Evolutionary conservation across 768 basidiomycete genomes (phyloP), one percentile per base, ranked within the genome.

Genomic region (Phlegmacium glaucopus): DNA sequence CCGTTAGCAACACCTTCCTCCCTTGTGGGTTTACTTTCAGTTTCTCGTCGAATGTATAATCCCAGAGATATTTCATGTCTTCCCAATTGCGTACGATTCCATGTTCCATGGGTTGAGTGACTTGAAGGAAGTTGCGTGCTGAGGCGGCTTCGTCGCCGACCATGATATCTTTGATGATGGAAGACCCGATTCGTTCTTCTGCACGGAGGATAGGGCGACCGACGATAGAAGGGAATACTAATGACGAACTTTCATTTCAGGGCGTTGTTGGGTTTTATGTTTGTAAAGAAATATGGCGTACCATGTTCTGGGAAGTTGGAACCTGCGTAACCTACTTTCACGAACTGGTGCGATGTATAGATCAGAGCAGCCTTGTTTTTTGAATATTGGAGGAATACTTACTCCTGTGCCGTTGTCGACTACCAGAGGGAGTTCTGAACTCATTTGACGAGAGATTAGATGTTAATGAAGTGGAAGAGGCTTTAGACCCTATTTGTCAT

Each of bases 31-130:
- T 86, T 53, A 97, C 76, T 61, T 83, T 79, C 56, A 99, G 80
- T 72, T 98, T 98, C 74, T 96, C 93, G 57, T 90, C 74, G 64
- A 99, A 99, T 1, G 96, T 99, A 69, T 97, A 98, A 66, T 99
- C 85, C 96, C 96, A 99, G 13, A 98, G 77, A 59, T 92, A 81
- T 62, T 87, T 87, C 96, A 98, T 99, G 69, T 99, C 96, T 64
- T 94, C 91, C 96, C 96, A 99, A 69, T 98, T 97, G 58, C 88
- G 86, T 39, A 99, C 86, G 70, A 99, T 97, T 35, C 96, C 96
- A 66, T 99, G 96, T 65, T 99, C 96, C 90, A 99, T 93, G 1
- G 96, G 96, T 61, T 98, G 96, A 0, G 94, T 91, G 29, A 99
- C 79, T 70, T 98, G 94, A 34, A 99, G 84, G 72, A 89, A 97